phyloP scores from a whole-genome alignment of 495 filamentous ascomycete species.

The Amphirosellinia nigrospora region DNA sequence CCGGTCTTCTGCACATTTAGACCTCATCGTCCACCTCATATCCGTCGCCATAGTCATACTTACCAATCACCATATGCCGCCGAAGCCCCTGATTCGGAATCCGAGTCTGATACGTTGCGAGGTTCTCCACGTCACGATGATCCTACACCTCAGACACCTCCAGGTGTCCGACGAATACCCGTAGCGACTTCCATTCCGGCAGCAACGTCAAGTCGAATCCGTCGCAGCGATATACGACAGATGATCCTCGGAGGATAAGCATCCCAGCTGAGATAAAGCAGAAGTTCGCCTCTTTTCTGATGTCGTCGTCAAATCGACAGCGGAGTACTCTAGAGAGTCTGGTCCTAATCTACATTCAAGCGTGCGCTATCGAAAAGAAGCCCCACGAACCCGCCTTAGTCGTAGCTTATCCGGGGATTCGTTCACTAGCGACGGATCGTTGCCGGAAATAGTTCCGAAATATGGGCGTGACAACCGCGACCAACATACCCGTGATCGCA shows the following conservation, averaged over 20 bases:
- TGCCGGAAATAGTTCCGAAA: conserved; percentile 25
- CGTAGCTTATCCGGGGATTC: conserved; percentile 39
- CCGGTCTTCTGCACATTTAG: conserved; percentile 33
- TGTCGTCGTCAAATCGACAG: conserved; percentile 33
- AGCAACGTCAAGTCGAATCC: conserved; percentile 29
- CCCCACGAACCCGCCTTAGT: conserved; percentile 30
- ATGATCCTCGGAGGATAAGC: conserved; percentile 37
- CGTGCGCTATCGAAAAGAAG: conserved; percentile 34
- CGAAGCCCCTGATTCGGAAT: conserved; percentile 31
- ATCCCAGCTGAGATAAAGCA: conserved; percentile 38
- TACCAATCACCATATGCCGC: conserved; percentile 34
- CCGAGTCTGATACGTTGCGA: conserved; percentile 34
- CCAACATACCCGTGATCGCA: conserved; percentile 29
- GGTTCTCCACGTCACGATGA: conserved; percentile 26
- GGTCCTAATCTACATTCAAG: conserved; percentile 11
- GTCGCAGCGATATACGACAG: conserved; percentile 34
- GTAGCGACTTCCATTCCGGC: conserved; percentile 27
- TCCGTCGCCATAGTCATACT: conserved; percentile 43
- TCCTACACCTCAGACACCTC: conserved; percentile 36
- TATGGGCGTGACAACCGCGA: conserved; percentile 36
- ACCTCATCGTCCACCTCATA: conserved; percentile 30
- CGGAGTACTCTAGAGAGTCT: conserved; percentile 39
- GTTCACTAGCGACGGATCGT: conserved; percentile 38
- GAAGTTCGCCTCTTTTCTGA: conserved; percentile 36
- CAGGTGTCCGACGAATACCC: conserved; percentile 37